Conservation (phyloP, 2,329 filamentous ascomycete genomes). For the Claviceps sp. region DNA sequence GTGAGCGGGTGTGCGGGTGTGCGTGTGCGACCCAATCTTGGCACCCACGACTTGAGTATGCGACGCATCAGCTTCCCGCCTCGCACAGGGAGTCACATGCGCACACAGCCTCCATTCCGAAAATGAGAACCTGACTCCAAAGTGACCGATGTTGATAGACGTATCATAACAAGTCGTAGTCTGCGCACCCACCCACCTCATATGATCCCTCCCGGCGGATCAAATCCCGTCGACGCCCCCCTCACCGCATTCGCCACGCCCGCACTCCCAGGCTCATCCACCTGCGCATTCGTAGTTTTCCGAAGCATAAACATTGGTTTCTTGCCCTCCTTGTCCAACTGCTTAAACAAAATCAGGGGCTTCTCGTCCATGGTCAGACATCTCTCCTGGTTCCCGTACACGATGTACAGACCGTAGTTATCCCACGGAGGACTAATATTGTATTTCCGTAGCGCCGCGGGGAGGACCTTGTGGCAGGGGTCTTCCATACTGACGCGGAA, state of each 20-base stretch:
- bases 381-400: slow-evolving; percentile 95
- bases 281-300: slow-evolving; percentile 43
- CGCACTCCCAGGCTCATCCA: slow-evolving; percentile 41
- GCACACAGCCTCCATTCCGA: too few species aligned
- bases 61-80: too few species aligned
- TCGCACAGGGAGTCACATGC: too few species aligned
- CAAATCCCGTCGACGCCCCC: slow-evolving; percentile 34
- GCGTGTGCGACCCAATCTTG: too few species aligned
- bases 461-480: slow-evolving; percentile 91
- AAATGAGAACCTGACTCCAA: too few species aligned
- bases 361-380: slow-evolving; percentile 87
- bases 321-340: slow-evolving; percentile 89
- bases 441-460: slow-evolving; percentile 92
- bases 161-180: too few species aligned
- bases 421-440: slow-evolving; percentile 97
- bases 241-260: slow-evolving; percentile 33
- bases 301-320: slow-evolving; percentile 99
- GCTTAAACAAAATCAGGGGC: slow-evolving; percentile 91
- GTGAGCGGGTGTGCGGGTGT: too few species aligned
- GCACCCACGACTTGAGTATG: too few species aligned
- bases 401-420: slow-evolving; percentile 94
- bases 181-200: slow-evolving; percentile 14
- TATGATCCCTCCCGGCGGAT: slow-evolving; percentile 48
- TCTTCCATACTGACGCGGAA: slow-evolving; percentile 98
- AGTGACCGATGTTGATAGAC: too few species aligned